Evolutionary conservation across 805 yeast species (phyloP).

Genomic region (Wickerhamomyces tratensis): DNA sequence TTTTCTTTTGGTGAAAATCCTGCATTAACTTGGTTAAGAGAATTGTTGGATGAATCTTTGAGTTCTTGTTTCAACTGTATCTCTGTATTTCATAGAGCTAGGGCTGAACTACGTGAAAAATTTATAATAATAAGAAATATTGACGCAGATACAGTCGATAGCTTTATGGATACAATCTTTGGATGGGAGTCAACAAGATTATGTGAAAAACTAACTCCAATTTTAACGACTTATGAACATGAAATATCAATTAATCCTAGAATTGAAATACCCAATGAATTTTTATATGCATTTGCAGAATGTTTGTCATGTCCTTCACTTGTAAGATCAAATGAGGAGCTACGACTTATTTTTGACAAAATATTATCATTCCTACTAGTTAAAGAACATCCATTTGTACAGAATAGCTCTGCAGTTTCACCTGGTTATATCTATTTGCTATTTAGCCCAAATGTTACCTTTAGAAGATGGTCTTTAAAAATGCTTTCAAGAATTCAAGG

Average conservation of each 20-base stretch:
- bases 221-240: neutral
- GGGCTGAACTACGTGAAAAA: conserved; percentile 39
- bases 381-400: conserved; percentile 19
- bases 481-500: conserved; percentile 15
- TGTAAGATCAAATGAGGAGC: conserved; percentile 26
- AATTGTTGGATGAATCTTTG: conserved; percentile 28
- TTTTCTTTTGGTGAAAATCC: conserved; percentile 48
- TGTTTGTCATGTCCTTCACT: conserved; percentile 44
- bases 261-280: conserved; percentile 5
- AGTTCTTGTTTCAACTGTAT: conserved; percentile 46
- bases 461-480: conserved; percentile 38
- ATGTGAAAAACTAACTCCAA: conserved; percentile 1
- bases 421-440: conserved; percentile 48
- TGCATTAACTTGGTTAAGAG: conserved; percentile 34
- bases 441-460: conserved; percentile 40
- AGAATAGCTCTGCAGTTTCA: conserved; percentile 13
- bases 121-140: conserved; percentile 42
- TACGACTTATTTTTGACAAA: conserved; percentile 28
- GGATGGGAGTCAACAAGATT: conserved; percentile 19
- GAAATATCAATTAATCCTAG: conserved; percentile 1
- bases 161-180: conserved; percentile 10
- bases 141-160: conserved; percentile 11
- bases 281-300: conserved; percentile 28
- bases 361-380: conserved; percentile 22
- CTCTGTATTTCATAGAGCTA: conserved; percentile 39